Conservation (phyloP, 768 basidiomycete species). For the Trametes maxima region DNA sequence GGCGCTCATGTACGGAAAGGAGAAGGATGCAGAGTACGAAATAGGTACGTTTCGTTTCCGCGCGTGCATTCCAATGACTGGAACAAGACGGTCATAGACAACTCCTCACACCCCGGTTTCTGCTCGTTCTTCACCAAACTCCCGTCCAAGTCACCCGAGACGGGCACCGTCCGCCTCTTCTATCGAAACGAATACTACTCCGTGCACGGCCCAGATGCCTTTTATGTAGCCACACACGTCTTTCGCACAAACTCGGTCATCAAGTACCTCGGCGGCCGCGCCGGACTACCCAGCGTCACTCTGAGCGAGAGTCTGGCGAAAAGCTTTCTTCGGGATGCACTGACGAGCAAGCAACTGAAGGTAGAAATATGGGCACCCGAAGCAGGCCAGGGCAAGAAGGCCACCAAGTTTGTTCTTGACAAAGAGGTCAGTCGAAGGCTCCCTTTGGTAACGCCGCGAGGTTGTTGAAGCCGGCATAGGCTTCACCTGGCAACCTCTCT, state of each 20-base stretch:
- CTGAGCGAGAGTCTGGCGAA: slow-evolving; percentile 79
- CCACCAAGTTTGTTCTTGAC: slow-evolving; percentile 71
- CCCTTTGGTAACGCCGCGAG: neutral
- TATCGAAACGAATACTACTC: slow-evolving; percentile 83
- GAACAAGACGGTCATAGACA: slow-evolving; percentile 41
- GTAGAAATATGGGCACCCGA: slow-evolving; percentile 90
- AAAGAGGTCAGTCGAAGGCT: slow-evolving; percentile 61
- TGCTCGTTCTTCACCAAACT: slow-evolving; percentile 67
- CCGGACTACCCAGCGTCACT: slow-evolving; percentile 72
- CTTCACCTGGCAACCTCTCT: slow-evolving; percentile 72
- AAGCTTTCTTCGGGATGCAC: slow-evolving; percentile 80
- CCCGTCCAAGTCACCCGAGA: slow-evolving; percentile 67
- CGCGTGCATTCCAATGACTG: no score
- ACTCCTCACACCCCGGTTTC: slow-evolving; percentile 77
- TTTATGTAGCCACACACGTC: slow-evolving; percentile 81
- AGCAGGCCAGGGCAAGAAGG: slow-evolving; percentile 72
- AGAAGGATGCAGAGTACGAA: slow-evolving; percentile 51
- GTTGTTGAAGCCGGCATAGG: slow-evolving; percentile 42
- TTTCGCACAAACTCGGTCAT: slow-evolving; percentile 90
- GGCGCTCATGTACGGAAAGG: slow-evolving; percentile 67
- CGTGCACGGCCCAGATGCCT: slow-evolving; percentile 87
- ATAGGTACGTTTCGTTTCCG: slow-evolving; percentile 24
- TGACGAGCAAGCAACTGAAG: slow-evolving; percentile 87
- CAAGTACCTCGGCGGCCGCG: slow-evolving; percentile 81
- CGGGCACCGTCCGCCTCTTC: slow-evolving; percentile 86